Base-by-base conservation (phyloP, 2,329 filamentous ascomycete genomes). In the Truncatella angustata region DNA sequence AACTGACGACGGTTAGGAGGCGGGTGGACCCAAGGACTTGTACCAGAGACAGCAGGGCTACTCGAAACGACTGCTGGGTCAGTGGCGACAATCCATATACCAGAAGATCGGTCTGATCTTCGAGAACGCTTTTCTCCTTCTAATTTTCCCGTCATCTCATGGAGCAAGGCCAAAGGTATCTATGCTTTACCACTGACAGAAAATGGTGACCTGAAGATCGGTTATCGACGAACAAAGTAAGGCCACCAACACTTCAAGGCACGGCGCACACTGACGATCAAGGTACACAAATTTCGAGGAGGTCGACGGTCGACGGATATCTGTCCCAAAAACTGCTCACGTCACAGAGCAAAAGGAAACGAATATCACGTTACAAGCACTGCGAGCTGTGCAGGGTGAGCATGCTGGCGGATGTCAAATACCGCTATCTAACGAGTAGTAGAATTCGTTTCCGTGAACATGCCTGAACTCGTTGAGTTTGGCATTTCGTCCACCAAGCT, bases 31-130 rank as follows among this genome's bases (percentile, higher is more conserved):
- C 74, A 73, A 0, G 59, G 64, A 2, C 55, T 78, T 1, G 46
- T 77, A 1, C 72, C 74, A 0, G 58, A 68, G 7, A 59, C 75
- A 0, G 70, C 75, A 39, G 62, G 63, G 0, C 59, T 80, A 0
- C 69, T 70, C n/a, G 77, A 81, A 58, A 71, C 76, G 0, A 79
- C 78, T 0, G 73, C 70, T 0, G 76, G 77, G 0, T 72, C 70
- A 0, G 73, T 80, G 3, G 67, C 70, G 1, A 63, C 72, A 10
- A 63, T 80, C 30, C 66, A 72, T 24, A 64, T 81, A 2, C 76
- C 79, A 0, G 54, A 58, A 0, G 54, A 66, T 5, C 54, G 50
- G 3, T 28, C 28, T 2, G 28, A 16, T 1, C 66, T 80, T 0
- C 74, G 69, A 61, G 57, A 70, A 1, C 66, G 66, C 2, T 74